Base-by-base conservation (phyloP, 2,329 filamentous ascomycete genomes). In the Claviceps arundinis region DNA sequence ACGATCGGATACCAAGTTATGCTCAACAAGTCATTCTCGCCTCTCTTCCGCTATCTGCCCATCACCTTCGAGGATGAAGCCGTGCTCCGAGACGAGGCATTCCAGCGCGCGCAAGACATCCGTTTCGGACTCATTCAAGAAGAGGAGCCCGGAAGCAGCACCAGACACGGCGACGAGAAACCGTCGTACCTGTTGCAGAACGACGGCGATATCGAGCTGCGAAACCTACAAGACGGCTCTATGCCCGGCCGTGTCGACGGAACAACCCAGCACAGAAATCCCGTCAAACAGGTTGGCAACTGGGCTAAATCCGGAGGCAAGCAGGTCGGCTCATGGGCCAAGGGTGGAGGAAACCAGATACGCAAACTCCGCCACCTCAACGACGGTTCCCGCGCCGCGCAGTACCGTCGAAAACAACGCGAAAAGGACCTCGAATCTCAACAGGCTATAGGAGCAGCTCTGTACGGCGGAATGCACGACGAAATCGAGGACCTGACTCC, bases 21-120 rank as follows among this genome's bases (percentile, higher is more conserved):
- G 1, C 74, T 97, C 50, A 95, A 95, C 65, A 72, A 74, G 51
- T 86, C 89, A 0, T 97, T 98, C 59, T 80, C 80, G 0, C 91
- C 93, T 2, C 75, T 98, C 9, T 84, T 95, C 64, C 81, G 85
- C 41, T 95, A 95, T 61, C 73, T 98, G 3, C 93, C 93, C 0
- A 94, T 97, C 57, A 97, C 91, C 0, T 82, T 97, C 52, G 93
- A 98, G 65, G 93, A 97, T 57, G 91, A 96, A 63, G 93, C 93
- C 2, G 87, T 93, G 0, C 72, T 87, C n/a, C 84, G 91, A 6
- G 93, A 98, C 59, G 82, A 91, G 61, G 87, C 86, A 41, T 98
- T 97, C 63, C 84, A 89, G 59, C 76, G 85, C 47, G 84, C 84
- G 3, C 89, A 94, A 64, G 81, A 84, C 53, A 74, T 74, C 22